phyloP scores from a whole-genome alignment of 2,329 filamentous ascomycete genomes.

The Trichoderma sp. region DNA sequence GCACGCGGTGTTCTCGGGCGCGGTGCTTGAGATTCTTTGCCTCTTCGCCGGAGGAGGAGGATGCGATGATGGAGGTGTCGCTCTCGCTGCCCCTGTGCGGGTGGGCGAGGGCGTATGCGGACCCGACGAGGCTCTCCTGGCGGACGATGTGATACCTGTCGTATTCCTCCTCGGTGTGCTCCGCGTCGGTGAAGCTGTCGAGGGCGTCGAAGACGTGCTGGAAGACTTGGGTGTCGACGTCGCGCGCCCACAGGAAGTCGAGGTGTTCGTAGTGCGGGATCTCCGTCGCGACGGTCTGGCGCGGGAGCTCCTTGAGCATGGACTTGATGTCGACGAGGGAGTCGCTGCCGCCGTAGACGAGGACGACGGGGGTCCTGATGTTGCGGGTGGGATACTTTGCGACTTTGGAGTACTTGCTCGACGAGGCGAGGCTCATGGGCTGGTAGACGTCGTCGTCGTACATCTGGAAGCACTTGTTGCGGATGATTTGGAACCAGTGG shows the following conservation, averaged over 20 bases:
- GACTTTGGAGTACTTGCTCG: slow-evolving; percentile 88
- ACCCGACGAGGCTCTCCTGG: slow-evolving; percentile 48
- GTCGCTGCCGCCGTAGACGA: slow-evolving; percentile 91
- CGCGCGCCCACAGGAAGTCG: slow-evolving; percentile 90
- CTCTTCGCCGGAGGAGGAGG: slow-evolving; percentile 20
- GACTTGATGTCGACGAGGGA: slow-evolving; percentile 89
- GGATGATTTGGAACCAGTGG: slow-evolving; percentile 99
- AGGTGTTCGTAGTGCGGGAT: slow-evolving; percentile 94
- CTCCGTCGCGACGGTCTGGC: slow-evolving; percentile 78
- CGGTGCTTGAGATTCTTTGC: slow-evolving; percentile 23
- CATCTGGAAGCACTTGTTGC: slow-evolving; percentile 95
- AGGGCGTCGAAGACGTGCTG: slow-evolving; percentile 88
- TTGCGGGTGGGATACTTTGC: slow-evolving; percentile 95
- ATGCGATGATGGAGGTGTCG: slow-evolving; percentile 34
- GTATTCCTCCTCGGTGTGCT: slow-evolving; percentile 59
- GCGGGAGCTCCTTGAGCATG: slow-evolving; percentile 85
- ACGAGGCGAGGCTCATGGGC: slow-evolving; percentile 65
- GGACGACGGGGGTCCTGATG: slow-evolving; percentile 90
- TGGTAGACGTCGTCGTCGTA: slow-evolving; percentile 92
- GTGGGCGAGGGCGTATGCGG: slow-evolving; percentile 29
- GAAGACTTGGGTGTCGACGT: slow-evolving; percentile 81
- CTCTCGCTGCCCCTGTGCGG: slow-evolving; percentile 35
- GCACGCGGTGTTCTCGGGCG: slow-evolving; percentile 1
- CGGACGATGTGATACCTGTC: slow-evolving; percentile 53
- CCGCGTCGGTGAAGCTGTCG: slow-evolving; percentile 62